Base-by-base conservation (phyloP, 2,329 filamentous ascomycete genomes). In the Colletotrichum lindemuthianum region DNA sequence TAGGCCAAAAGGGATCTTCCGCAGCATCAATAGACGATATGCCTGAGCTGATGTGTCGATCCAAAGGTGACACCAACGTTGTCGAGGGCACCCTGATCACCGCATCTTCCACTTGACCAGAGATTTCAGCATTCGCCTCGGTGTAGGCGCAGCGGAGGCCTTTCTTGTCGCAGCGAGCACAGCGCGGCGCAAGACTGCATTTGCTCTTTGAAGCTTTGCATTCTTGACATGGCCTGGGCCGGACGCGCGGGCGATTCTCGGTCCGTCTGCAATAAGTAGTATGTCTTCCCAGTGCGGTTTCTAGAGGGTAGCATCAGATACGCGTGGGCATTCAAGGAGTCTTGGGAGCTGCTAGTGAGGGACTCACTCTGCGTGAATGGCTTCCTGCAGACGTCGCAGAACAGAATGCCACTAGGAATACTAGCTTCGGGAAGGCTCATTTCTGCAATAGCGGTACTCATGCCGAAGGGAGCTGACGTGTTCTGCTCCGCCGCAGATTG, bases 171-270 rank as follows among this genome's bases (percentile, higher is more conserved):
- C 60, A 67, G n/a, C 60, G 60, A 24, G 40, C 37, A n/a, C 65
- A 67, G 10, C 37, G 32, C 11, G 40, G 15, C 8, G 65, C 41
- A 3, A 67, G 52, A 37, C 40, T 60, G 36, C 65, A 67, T 13
- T 67, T 67, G 32, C 43, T 53, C n/a, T 65, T 67, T 6, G 60
- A 54, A n/a, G 34, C 41, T 13, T 49, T 64, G 51, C 64, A 67
- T 48, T 59, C 60, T 16, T 32, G 51, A 8, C 65, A 67, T 12
- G 65, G 55, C 39, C 52, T 59, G 9, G 60, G 60, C 4, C 65
- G 56, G 12, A 53, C n/a, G 4, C 40, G 55, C 8, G 55, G 65
- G 16, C 55, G 51, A 13, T 40, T 48, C 8, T 39, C 41, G 34
- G 53, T 15, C 8, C 54, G 59, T 6, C 54, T 48, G 45, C 63